Base-by-base conservation (phyloP, 2,329 filamentous ascomycete genomes). In the Colletotrichum orbiculare region DNA sequence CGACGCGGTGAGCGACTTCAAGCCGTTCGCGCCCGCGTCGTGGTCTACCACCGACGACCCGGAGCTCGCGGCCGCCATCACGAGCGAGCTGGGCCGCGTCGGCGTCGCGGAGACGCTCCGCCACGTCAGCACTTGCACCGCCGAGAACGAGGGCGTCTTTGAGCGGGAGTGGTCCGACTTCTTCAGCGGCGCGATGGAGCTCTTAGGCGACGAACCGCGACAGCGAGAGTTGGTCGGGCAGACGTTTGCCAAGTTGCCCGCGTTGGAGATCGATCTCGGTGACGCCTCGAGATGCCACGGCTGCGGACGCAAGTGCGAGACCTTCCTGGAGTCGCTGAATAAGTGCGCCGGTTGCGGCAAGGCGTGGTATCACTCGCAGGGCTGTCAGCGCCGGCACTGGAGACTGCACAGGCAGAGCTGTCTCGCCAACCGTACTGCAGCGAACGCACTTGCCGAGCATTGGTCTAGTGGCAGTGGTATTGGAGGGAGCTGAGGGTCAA, bases 331-430 rank as follows among this genome's bases (percentile, higher is more conserved):
- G 10, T 42, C 57, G 3, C 34, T 60, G 25, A 54, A 41, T 34
- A 60, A 41, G 48, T 60, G 48, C n/a, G 46, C 57, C 8, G 57
- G 15, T 6, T 60, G 57, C 12, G 8, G 4, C 3, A 8, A 54
- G 34, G 57, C 48, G 1, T 60, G 57, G 49, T 60, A 60, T 41
- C 57, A 60, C 8, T 60, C 57, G 15, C 49, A 39, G 34, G 57
- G 54, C 17, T 60, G 57, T 25, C 57, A 60, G 9, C 57, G 34
- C 6, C 9, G 34, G 15, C 48, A 60, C 13, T 53, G 57, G 48
- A 53, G 54, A 7, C 11, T 11, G 48, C 48, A 60, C 42, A 60
- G 41, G 48, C 49, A 34, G 6, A 6, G 34, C 5, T 60, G 57
- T n/a, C 34, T 60, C 41, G 48, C 48, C 17, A 47, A 47, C 35